Conservation (phyloP, 1,139 yeast genomes). For the Saccharomyces hybrid region DNA sequence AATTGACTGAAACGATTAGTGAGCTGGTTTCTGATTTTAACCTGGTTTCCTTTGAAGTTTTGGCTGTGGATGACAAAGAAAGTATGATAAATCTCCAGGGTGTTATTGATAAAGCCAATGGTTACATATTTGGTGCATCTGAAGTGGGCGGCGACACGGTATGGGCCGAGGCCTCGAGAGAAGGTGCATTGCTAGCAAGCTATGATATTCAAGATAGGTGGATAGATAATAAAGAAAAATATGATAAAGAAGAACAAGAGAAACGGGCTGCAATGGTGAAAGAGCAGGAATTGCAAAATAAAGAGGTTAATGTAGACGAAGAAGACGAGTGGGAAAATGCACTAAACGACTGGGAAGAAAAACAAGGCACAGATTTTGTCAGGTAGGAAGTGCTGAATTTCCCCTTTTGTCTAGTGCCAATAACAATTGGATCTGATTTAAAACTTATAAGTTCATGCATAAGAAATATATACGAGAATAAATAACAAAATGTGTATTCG, state of each 20-base stretch:
- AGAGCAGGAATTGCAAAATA: constrained; percentile 33
- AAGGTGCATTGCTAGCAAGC: constrained; percentile 43
- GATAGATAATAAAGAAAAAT: constrained; percentile 75
- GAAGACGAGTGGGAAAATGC: constrained; percentile 59
- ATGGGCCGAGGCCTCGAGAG: constrained; percentile 92
- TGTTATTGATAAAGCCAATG: constrained; percentile 81
- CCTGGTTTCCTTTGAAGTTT: constrained; percentile 78
- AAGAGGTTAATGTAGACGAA: constrained; percentile 47
- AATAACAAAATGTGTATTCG: too few relatives aligned
- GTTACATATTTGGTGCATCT: constrained; percentile 84
- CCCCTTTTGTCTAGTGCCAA: too few relatives aligned
- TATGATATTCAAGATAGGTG: constrained; percentile 90
- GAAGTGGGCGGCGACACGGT: constrained; percentile 93
- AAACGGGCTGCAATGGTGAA: constrained; percentile 32
- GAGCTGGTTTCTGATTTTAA: constrained; percentile 84
- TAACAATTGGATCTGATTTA: too few relatives aligned
- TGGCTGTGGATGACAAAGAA: constrained; percentile 83
- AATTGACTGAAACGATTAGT: constrained; percentile 68
- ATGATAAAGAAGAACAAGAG: constrained; percentile 58
- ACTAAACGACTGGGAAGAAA: constrained; percentile 53
- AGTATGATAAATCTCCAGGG: constrained; percentile 79
- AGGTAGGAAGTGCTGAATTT: constrained; percentile 7
- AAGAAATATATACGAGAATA: background rate
- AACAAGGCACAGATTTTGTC: constrained; percentile 25
- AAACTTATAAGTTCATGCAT: too few relatives aligned